phyloP scores from a whole-genome alignment of 257 asterid species.

The Jacaranda copaia region DNA sequence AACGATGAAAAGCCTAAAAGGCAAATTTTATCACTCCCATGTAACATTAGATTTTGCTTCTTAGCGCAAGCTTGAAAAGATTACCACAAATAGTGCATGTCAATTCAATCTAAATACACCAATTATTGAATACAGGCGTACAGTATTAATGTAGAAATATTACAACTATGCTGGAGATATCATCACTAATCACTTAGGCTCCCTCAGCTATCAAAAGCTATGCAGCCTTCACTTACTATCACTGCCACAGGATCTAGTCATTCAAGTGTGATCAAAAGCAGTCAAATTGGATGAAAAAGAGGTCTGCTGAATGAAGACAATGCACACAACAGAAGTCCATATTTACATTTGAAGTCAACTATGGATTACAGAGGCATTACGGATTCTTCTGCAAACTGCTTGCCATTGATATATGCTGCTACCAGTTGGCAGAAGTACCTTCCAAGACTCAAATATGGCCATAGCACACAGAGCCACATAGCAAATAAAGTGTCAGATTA shows the following conservation, averaged over 20 bases:
- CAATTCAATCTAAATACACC: neutral
- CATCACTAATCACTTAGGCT: neutral
- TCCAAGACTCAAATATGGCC: neutral
- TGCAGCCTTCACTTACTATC: no score
- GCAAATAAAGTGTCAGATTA: neutral
- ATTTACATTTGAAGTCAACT: neutral
- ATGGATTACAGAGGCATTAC: neutral
- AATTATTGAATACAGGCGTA: neutral
- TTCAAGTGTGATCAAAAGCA: no score
- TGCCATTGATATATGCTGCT: neutral
- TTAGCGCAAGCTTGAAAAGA: neutral
- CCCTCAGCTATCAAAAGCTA: no score
- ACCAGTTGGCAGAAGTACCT: neutral
- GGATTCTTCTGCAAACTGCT: neutral
- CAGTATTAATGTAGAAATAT: neutral
- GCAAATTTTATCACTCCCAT: neutral
- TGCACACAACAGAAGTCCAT: neutral
- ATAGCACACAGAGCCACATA: neutral
- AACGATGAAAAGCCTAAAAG: conserved; percentile 8
- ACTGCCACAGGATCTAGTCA: no score
- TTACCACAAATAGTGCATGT: neutral
- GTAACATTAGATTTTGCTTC: neutral
- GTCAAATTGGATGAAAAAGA: no score
- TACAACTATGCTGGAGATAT: neutral
- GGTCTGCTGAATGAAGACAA: neutral